Base-by-base conservation (phyloP, 2,329 filamentous ascomycete genomes). In the Colletotrichum sp. region DNA sequence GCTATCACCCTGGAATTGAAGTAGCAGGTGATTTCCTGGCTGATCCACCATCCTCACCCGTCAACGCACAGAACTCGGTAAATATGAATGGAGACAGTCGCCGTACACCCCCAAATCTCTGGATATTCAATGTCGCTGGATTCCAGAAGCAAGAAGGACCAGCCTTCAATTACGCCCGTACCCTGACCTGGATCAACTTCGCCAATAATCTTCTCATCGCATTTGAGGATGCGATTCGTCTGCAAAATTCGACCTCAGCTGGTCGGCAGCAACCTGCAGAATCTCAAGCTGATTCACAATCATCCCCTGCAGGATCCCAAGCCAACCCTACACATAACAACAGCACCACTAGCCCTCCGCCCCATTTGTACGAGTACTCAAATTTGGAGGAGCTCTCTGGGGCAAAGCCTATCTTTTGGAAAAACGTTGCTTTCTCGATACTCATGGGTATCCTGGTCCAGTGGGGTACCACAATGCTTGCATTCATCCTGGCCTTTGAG, bases 1-100 rank as follows among this genome's bases (percentile, higher is more conserved):
- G 16, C 8, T 9, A n/a, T 22, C 44, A 7, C 1, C 44, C 44
- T 52, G 44, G 3, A 3, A 52, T 52, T 13, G 44, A 52, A 52
- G 10, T 52, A 1, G 44, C 44, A 22, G 44, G 0, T 22, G 44
- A 0, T 1, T 2, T 52, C 0, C n/a, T 3, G 2, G n/a, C 44
- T 52, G 2, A 3, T 52, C 2, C 44, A 22, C 7, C 39, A 10
- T n/a, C 9, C 2, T 3, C 1, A n/a, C 6, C 39, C 5, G 39
- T 3, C 5, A 13, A 22, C 9, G 18, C 39, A n/a, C 8, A 3
- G 18, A 4, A 48, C 2, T n/a, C 39, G 1, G 2, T 1, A n/a
- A n/a, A 44, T 44, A 8, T 8, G 1, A 44, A 9, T 9, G 5
- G 1, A 18, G 4, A 5, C 5, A 18, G 16, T 18, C 36, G 36